Percentiles rank a stretch among this genome's conserved stretches.
Evolutionary conservation across 129 eudicot species (phyloP).

Genomic region (Saposhnikovia divaricata): DNA sequence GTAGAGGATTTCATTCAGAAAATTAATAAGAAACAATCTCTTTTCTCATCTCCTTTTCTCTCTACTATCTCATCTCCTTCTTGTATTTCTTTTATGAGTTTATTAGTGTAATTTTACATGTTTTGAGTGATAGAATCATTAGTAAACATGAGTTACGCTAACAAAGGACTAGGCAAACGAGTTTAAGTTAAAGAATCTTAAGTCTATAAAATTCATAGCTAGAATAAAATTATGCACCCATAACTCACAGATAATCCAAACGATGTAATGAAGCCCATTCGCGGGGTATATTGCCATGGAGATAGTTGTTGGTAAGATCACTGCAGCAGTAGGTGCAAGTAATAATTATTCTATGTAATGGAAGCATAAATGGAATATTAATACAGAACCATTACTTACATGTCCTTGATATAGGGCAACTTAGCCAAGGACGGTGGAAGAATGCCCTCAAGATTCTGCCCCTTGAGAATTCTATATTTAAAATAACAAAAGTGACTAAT

Average conservation of each 20-base stretch:
- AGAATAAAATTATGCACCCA: not conserved
- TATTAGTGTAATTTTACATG: too few species aligned
- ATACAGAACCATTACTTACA: not conserved
- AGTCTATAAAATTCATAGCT: not conserved
- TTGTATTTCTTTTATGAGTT: too few species aligned
- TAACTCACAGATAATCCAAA: not conserved
- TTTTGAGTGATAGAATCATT: too few species aligned
- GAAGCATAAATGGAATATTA: not conserved
- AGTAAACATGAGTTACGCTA: too few species aligned
- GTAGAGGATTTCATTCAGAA: too few species aligned
- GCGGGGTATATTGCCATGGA: conserved; percentile 52
- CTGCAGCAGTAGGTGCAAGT: conserved; percentile 25
- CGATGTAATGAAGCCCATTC: conserved; percentile 48
- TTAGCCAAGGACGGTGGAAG: not conserved
- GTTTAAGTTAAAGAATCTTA: not conserved
- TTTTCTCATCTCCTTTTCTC: too few species aligned
- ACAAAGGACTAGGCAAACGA: not conserved
- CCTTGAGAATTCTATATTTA: not conserved
- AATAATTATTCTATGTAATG: not conserved
- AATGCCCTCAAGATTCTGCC: not conserved
- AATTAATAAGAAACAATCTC: too few species aligned
- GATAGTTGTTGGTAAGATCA: conserved; percentile 43
- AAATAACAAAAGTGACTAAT: not conserved
- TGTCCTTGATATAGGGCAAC: not conserved
- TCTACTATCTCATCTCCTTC: too few species aligned